A percentile compares a stretch with the other conserved stretches of the same genome.
These are phyloP conservation scores for Fusarium nelsonii DNA, from an alignment of 2,329 filamentous ascomycete genomes.

Conservation along the genomic window DNA sequence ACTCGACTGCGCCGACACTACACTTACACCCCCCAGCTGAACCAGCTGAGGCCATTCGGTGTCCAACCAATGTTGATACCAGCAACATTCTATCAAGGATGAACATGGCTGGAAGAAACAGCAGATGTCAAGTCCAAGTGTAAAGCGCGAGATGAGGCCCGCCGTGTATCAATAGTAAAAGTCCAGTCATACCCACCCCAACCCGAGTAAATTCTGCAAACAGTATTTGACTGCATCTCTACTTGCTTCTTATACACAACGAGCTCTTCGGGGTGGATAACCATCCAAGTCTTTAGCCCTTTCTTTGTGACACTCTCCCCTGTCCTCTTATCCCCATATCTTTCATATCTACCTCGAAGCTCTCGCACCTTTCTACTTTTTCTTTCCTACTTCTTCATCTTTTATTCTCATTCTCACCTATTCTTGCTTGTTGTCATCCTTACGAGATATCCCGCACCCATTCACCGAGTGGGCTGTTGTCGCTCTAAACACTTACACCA, in stretches of 20 bases:
- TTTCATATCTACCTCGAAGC: constrained; percentile 28
- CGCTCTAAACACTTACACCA: constrained; percentile 15
- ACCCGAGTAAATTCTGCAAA: constrained; percentile 40
- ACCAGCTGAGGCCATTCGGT: constrained; percentile 30
- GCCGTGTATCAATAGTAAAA: constrained; percentile 42
- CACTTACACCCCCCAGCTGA: constrained; percentile 28
- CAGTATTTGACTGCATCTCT: constrained; percentile 36
- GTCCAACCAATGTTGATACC: constrained; percentile 39
- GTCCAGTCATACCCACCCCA: constrained; percentile 41
- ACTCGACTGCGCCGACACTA: constrained; percentile 25
- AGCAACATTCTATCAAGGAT: constrained; percentile 27
- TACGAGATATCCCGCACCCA: not conserved
- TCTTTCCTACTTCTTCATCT: constrained; percentile 8
- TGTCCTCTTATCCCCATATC: constrained; percentile 29
- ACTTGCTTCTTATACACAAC: constrained; percentile 46
- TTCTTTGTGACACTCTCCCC: constrained; percentile 31
- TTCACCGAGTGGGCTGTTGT: not conserved
- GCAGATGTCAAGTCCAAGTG: constrained; percentile 35
- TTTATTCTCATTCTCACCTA: not conserved
- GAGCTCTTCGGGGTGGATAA: constrained; percentile 37
- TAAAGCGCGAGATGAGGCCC: constrained; percentile 45
- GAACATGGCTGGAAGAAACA: constrained; percentile 19
- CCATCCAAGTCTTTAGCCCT: constrained; percentile 42
- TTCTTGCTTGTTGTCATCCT: not conserved
- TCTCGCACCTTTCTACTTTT: constrained; percentile 22